Evolutionary conservation across 192 early-diverging fungal species (phyloP).

Genomic region (Backusella liffmaniae): DNA sequence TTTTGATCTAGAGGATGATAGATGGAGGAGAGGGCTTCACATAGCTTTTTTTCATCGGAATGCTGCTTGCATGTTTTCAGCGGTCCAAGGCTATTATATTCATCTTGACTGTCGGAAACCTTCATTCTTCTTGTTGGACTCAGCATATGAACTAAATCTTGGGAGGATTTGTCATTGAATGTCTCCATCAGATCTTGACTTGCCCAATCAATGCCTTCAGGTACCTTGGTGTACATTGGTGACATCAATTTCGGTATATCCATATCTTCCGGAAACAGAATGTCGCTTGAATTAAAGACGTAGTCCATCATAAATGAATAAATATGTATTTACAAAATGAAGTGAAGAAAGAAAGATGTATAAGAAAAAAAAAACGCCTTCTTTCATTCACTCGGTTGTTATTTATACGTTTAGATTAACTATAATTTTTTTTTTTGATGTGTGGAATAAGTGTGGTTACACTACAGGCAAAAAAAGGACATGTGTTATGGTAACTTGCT

Average conservation of each 20-base stretch:
- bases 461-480: neutral
- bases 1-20: neutral
- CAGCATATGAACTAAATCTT: neutral
- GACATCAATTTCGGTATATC: conserved; percentile 27
- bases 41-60: conserved; percentile 7
- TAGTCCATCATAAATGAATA: conserved; percentile 16
- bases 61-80: neutral
- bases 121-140: neutral
- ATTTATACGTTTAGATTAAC: conserved; percentile 6
- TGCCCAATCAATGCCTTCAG: conserved; percentile 26
- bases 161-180: neutral
- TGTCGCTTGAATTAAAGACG: conserved; percentile 27
- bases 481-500: neutral
- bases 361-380: conserved; percentile 2
- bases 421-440: neutral
- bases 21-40: neutral
- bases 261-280: conserved; percentile 22
- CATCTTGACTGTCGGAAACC: neutral
- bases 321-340: conserved; percentile 2
- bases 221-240: conserved; percentile 14
- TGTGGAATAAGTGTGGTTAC: neutral
- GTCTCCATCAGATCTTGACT: conserved; percentile 5
- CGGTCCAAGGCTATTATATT: neutral
- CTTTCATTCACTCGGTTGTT: neutral
- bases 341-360: neutral